These are phyloP conservation scores for Hanseniaspora singularis DNA, from an alignment of 805 yeast genomes.

Conservation along the genomic window DNA sequence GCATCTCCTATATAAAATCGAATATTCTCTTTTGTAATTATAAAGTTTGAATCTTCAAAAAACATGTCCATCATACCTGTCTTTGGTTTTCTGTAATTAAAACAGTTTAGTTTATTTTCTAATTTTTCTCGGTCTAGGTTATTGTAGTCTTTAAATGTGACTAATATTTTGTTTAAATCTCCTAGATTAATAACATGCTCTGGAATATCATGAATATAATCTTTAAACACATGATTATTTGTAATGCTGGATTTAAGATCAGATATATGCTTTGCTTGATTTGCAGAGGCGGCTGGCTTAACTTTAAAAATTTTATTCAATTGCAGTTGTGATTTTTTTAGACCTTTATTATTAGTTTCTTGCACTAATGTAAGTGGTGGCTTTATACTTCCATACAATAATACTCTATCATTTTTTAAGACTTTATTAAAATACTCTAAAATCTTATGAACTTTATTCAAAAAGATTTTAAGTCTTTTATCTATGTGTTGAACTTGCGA, in stretches of 20 bases:
- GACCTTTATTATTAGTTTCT: neutral
- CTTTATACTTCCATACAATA: constrained; percentile 3
- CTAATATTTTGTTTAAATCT: neutral
- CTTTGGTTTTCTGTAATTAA: constrained; percentile 53
- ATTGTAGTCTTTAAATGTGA: neutral
- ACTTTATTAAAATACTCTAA: constrained; percentile 1
- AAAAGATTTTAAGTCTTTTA: constrained; percentile 28
- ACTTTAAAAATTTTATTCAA: neutral
- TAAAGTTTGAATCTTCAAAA: constrained; percentile 29
- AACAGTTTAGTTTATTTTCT: neutral
- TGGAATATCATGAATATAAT: constrained; percentile 17
- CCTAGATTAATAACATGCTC: neutral
- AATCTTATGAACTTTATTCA: neutral
- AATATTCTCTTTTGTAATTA: constrained; percentile 15
- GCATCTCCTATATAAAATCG: constrained; percentile 80
- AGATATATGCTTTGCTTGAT: too few species aligned
- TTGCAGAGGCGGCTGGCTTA: too few species aligned
- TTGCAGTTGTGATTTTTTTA: neutral
- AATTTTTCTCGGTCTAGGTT: constrained; percentile 2
- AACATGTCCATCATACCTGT: constrained; percentile 65
- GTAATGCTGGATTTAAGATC: too few species aligned
- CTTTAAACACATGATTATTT: constrained; percentile 6
- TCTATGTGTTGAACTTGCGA: constrained; percentile 31
- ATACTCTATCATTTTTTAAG: constrained; percentile 2
- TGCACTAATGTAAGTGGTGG: neutral